Base-by-base conservation (phyloP, 2,329 filamentous ascomycete species). In the Chrysoporthe austroafricana region DNA sequence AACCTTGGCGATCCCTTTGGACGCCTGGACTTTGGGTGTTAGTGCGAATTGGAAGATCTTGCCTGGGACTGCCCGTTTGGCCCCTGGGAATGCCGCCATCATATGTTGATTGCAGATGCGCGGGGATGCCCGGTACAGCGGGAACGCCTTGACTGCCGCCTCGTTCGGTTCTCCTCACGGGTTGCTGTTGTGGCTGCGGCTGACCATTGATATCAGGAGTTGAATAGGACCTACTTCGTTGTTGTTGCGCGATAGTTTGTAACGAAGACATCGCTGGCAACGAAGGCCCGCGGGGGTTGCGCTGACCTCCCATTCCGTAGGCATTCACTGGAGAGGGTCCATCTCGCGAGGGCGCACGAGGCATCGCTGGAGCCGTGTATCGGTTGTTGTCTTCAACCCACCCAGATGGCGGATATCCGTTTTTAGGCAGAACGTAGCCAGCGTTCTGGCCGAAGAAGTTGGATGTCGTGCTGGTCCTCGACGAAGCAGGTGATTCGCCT, bases 191-290 rank as follows among this genome's bases (percentile, higher is more conserved):
- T 71, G 86, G 85, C 64, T 89, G 86, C 63, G 86, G 85, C 64
- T 89, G 86, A 64, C 86, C 90, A 72, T 96, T 93, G 73, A 97
- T 97, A 77, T 98, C 94, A 8, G 96, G 95, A 71, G 94, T 97
- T 80, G 95, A 98, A 75, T 96, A 96, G 48, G 94, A 97, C 71
- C 96, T 88, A 80, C 92, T 90, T 72, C 94, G 87, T 75, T 91
- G 89, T 71, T 90, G 81, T 76, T 85, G 79, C 71, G 84, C 82
- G 73, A 84, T 82, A 73, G 66, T 66, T 44, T 68, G 80, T 1
- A 83, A 82, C 46, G 64, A 64, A 48, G 61, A 60, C 64, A 93
- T 90, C 21, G 88, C 90, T 56, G 91, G 92, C 73, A 96, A 83
- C 13, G 92, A 96, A 32, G 93, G 93, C n/a, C 91, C 87, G 73